Conservation (phyloP, 768 basidiomycete species). For the Neoboletus subvelutipes region DNA sequence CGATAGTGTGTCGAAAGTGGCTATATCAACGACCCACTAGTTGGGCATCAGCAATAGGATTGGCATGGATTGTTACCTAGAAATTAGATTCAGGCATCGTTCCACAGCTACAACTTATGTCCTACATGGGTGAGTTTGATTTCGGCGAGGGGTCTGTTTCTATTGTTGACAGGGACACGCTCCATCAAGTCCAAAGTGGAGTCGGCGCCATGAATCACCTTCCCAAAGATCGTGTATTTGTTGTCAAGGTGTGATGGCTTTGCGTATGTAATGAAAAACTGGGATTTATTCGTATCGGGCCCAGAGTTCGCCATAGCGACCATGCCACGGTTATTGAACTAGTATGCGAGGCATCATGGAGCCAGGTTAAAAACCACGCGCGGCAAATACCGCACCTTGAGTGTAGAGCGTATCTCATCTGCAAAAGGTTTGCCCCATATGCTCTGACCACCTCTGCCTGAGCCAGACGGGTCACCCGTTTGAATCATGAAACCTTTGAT, state of each 20-base stretch:
- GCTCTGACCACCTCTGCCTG: conserved; percentile 95
- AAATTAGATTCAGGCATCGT: conserved; percentile 5
- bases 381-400: conserved; percentile 62
- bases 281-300: conserved; percentile 88
- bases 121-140: conserved; percentile 81
- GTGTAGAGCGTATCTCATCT: conserved; percentile 91
- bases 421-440: conserved; percentile 92
- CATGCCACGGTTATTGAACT: conserved; percentile 95
- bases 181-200: conserved; percentile 94
- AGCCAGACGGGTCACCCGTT: conserved; percentile 84
- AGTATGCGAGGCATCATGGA: neutral
- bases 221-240: conserved; percentile 93
- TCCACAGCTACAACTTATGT: neutral
- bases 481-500: conserved; percentile 97
- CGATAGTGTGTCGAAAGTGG: neutral
- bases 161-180: conserved; percentile 83
- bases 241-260: conserved; percentile 94
- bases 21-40: conserved; percentile 25
- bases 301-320: conserved; percentile 99
- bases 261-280: conserved; percentile 87
- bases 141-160: conserved; percentile 84
- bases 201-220: conserved; percentile 98
- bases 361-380: neutral
- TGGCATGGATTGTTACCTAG: conserved; percentile 88
- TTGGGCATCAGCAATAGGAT: conserved; percentile 85